Evolutionary conservation across 2,329 filamentous ascomycete species (phyloP), one percentile per base, ranked within the genome.

Genomic region (Diplocarpon mali): DNA sequence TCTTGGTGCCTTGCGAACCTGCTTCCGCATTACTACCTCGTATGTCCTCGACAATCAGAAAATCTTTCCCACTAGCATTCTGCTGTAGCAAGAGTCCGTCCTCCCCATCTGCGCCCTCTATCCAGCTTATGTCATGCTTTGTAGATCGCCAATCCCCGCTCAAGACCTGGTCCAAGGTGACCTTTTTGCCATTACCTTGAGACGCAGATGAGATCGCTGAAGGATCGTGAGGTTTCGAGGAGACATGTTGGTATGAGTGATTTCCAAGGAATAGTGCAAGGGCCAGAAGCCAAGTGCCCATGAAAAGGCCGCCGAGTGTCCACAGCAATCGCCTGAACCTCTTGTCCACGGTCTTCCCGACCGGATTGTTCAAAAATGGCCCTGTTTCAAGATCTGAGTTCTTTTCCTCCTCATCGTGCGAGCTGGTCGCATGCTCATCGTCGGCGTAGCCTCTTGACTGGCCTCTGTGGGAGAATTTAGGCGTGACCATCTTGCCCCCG

Each of bases 41-140:
- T 42, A 98, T 82, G 62, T 96, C 87, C 61, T 95, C 84, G 1
- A 95, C 85, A 1, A 92, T 76, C 43, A 98, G 67, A 57, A 83
- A 96, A 47, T 82, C 80, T 56, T 85, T 79, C 5, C 72, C 78
- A 1, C 63, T 58, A 0, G 71, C 75, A 40, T 72, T 78, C 57
- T 76, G 72, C 64, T 95, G 84, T 15, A 98, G 73, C 53, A 98
- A 64, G 47, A 96, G 64, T 1, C 92, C 92, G 60, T 98, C 92
- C 60, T 87, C 80, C 12, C 81, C 83, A 38, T 79, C 69, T 1
- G 83, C 75, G 1, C 85, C 83, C 27, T 75, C 72, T 40, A 92
- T 83, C 86, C 86, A 93, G 53, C 75, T 75, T 50, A 92, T 84
- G 27, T 71, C 73, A 50, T 86, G 80, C 36, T 66, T 72, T 31